These are phyloP conservation scores for Talaromyces sp. DNA, from an alignment of 2,329 filamentous ascomycete genomes.

Conservation along the genomic window DNA sequence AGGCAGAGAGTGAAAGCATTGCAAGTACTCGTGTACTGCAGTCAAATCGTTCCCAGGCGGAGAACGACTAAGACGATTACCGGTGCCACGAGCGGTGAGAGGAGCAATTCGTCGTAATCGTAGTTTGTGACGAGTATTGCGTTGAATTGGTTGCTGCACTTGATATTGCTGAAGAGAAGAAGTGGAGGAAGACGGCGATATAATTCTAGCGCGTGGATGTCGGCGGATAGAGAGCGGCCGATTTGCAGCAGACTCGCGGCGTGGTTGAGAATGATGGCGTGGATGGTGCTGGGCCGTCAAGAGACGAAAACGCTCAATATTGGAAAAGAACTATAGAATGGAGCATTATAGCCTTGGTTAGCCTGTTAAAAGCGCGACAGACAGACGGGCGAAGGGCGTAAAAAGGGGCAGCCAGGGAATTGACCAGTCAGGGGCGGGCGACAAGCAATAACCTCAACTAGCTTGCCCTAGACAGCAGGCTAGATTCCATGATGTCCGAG, in stretches of 20 bases:
- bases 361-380: neutral
- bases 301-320: slow-evolving; percentile 36
- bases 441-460: slow-evolving; percentile 7
- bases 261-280: slow-evolving; percentile 25
- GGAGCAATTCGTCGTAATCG: neutral
- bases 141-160: neutral
- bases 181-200: slow-evolving; percentile 2
- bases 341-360: slow-evolving; percentile 11
- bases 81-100: neutral
- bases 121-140: slow-evolving; percentile 1
- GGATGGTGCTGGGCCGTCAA: slow-evolving; percentile 32
- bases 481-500: slow-evolving; percentile 2
- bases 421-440: neutral
- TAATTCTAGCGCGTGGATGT: slow-evolving; percentile 15
- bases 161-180: neutral
- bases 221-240: slow-evolving; percentile 5
- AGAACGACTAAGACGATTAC: neutral
- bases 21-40: slow-evolving; percentile 54
- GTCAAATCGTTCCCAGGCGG: slow-evolving; percentile 30
- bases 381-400: neutral
- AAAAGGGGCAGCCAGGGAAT: neutral
- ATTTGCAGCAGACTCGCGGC: slow-evolving; percentile 17
- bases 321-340: slow-evolving; percentile 38
- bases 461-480: slow-evolving; percentile 1
- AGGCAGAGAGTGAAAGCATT: slow-evolving; percentile 68